These are phyloP conservation scores for Rugonectria rugulosa DNA, from an alignment of 2,329 filamentous ascomycete species.

Conservation along the genomic window DNA sequence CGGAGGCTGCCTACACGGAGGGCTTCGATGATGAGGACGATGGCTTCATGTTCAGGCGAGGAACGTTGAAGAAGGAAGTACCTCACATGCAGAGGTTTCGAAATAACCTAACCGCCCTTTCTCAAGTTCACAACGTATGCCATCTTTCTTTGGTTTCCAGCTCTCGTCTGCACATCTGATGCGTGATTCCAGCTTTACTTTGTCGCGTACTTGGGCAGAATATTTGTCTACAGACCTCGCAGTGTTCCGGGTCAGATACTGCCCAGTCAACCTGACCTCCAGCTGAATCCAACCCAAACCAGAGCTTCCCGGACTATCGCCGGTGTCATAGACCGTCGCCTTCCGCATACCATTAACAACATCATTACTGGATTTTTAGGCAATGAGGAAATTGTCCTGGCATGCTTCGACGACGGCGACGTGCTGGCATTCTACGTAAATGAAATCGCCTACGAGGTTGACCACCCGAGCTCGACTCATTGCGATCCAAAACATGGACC, in stretches of 20 bases:
- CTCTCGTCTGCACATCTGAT: constrained; percentile 18
- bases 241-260: constrained; percentile 57
- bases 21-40: constrained; percentile 35
- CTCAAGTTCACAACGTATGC: constrained; percentile 62
- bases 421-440: constrained; percentile 74
- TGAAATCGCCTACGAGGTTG: constrained; percentile 56
- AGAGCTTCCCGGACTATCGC: constrained; percentile 49
- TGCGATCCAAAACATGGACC: constrained; percentile 7
- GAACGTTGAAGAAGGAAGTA: too few species aligned
- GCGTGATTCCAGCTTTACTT: constrained; percentile 61
- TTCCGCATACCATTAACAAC: constrained; percentile 72
- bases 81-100: constrained; percentile 51
- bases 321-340: constrained; percentile 60
- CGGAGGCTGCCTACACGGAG: constrained; percentile 35
- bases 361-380: constrained; percentile 75
- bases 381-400: constrained; percentile 71
- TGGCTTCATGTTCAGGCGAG: constrained; percentile 39
- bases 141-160: neutral
- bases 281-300: constrained; percentile 55
- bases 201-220: constrained; percentile 62
- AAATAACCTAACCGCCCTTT: constrained; percentile 65
- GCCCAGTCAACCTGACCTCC: constrained; percentile 55
- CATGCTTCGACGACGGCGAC: constrained; percentile 78
- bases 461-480: too few species aligned
- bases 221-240: constrained; percentile 64